A percentile compares a stretch with the other conserved stretches of the same genome.
These are phyloP conservation scores for Pichia sp. DNA, from an alignment of 1,139 yeast species.

Conservation along the genomic window DNA sequence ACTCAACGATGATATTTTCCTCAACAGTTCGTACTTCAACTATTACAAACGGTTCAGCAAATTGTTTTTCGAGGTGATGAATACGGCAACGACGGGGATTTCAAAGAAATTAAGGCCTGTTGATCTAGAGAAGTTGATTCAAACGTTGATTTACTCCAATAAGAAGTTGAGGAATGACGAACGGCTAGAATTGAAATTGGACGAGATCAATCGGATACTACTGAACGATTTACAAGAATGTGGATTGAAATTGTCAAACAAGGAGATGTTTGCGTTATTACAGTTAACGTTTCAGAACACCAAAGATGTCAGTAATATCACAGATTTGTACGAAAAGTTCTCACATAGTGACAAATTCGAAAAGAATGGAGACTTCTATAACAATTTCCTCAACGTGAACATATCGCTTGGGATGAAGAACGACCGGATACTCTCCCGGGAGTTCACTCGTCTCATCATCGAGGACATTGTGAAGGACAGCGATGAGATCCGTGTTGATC, in stretches of 20 bases:
- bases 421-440: neutral
- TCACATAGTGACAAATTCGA: constrained; percentile 7
- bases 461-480: constrained; percentile 1
- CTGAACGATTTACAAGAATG: constrained; percentile 7
- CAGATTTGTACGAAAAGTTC: constrained; percentile 11
- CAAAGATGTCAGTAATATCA: neutral
- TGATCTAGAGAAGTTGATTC: constrained; percentile 14
- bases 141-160: constrained; percentile 10
- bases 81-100: neutral
- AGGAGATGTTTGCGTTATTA: constrained; percentile 14
- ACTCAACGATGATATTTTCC: constrained; percentile 10
- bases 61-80: neutral
- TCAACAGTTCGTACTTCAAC: constrained; percentile 7
- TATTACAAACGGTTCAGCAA: constrained; percentile 8
- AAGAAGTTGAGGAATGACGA: constrained; percentile 1
- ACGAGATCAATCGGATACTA: constrained; percentile 2
- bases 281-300: constrained; percentile 7
- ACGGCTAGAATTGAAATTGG: constrained; percentile 2
- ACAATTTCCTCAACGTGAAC: constrained; percentile 6
- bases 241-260: constrained; percentile 12
- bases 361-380: constrained; percentile 13
- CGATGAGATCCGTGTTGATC: constrained; percentile 1
- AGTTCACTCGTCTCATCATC: constrained; percentile 2
- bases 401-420: constrained; percentile 1
- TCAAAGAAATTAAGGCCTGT: constrained; percentile 12